Evolutionary conservation across 2,329 filamentous ascomycete genomes (phyloP).

Genomic region (Fusarium liriodendri): DNA sequence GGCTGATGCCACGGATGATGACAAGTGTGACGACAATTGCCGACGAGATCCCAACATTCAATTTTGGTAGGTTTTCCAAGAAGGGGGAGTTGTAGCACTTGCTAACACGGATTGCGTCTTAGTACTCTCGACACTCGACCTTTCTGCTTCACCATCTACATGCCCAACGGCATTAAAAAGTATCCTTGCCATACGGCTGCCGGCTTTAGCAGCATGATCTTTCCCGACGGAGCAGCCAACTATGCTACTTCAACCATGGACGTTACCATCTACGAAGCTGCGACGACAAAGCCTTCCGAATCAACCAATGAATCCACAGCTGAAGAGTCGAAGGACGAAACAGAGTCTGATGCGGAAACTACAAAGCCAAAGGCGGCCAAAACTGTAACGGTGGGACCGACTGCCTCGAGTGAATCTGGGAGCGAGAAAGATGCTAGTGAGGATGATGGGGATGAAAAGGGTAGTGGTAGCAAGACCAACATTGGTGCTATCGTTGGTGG

Average conservation of each 20-base stretch:
- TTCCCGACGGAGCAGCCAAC: constrained; percentile 2
- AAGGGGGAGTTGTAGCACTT: background rate
- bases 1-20: constrained; percentile 7
- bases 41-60: constrained; percentile 24
- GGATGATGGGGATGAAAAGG: background rate
- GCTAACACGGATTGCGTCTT: background rate
- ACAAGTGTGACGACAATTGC: constrained; percentile 26
- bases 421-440: background rate
- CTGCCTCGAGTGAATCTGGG: background rate
- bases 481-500: constrained; percentile 28
- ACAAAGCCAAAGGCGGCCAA: background rate
- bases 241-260: background rate
- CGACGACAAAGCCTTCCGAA: constrained; percentile 4
- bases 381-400: background rate
- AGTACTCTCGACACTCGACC: constrained; percentile 9
- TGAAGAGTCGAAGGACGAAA: background rate
- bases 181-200: constrained; percentile 6
- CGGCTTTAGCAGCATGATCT: constrained; percentile 22
- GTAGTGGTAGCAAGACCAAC: background rate
- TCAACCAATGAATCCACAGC: background rate
- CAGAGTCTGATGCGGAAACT: background rate
- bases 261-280: constrained; percentile 12
- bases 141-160: constrained; percentile 26
- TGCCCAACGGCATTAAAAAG: constrained; percentile 9
- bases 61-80: constrained; percentile 16